Evolutionary conservation across 2,329 filamentous ascomycete species (phyloP), one percentile per base, ranked within the genome.

Genomic region (Periconia sp.): DNA sequence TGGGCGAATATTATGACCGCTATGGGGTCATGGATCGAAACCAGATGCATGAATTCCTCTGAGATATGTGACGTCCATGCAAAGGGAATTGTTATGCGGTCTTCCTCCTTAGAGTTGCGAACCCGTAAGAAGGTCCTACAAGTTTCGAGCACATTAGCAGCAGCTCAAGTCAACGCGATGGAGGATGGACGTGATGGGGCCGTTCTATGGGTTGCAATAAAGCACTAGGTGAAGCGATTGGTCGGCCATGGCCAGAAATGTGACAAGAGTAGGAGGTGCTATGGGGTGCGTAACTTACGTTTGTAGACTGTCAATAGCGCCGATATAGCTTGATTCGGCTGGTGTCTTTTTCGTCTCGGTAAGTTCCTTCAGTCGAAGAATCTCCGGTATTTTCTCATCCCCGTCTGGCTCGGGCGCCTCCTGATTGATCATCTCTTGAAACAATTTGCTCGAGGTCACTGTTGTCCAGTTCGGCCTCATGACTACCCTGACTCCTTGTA

Each of bases 1-100:
- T 65, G 55, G 2, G 52, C 49, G 1, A 61, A 40, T n/a, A 66
- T 55, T 19, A 66, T 55, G 24, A 59, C 57, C 7, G 57, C 56
- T 9, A 65, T 54, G 8, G 63, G 60, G 36, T 64, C 61, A 11
- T 62, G 59, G 3, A 48, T 44, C 3, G 52, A 48, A 5, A 66
- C 36, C 2, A 67, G 54, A 12, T 60, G 49, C 22, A 61, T 46
- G 29, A 63, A 67, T 5, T 50, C 48, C 4, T 53, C 56, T 5
- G 42, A 50, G 10, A 64, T 12, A 10, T 40, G 48, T 2, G 59
- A 50, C 19, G 61, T 52, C 62, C 63, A 65, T 6, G 47, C 29
- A 13, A 64, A 59, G 21, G 63, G 56, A 11, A 63, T 46, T 4
- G 49, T 45, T 16, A 60, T 49, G 21, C 57, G 52, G 31, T 66